These are phyloP conservation scores for Ilyonectria mors-panacis DNA, from an alignment of 2,329 filamentous ascomycete genomes.

Conservation along the genomic window DNA sequence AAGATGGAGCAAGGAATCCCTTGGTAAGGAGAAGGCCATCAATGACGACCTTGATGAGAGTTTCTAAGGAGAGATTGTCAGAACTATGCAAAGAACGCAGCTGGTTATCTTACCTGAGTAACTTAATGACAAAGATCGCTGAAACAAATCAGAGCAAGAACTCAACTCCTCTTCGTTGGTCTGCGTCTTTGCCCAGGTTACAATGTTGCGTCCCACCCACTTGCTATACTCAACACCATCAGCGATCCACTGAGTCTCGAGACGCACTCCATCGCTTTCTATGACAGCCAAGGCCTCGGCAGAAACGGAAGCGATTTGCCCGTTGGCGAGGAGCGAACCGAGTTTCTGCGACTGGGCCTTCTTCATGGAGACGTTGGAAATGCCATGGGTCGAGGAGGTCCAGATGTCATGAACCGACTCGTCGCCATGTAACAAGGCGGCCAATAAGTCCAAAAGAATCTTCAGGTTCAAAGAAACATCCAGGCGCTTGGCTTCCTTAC, in stretches of 20 bases:
- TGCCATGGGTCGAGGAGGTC: constrained; percentile 48
- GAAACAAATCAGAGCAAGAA: constrained; percentile 63
- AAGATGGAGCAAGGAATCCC: constrained; percentile 45
- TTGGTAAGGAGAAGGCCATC: constrained; percentile 56
- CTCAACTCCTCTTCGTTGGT: constrained; percentile 56
- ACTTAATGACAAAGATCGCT: constrained; percentile 78
- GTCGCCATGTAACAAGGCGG: constrained; percentile 57
- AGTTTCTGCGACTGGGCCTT: constrained; percentile 56
- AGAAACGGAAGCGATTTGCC: constrained; percentile 64
- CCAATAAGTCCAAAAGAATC: constrained; percentile 62
- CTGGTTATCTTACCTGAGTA: constrained; percentile 72
- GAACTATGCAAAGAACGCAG: background rate
- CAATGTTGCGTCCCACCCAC: constrained; percentile 81
- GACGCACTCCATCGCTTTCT: constrained; percentile 51
- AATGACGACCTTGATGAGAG: constrained; percentile 55
- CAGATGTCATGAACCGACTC: constrained; percentile 57
- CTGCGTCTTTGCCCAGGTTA: constrained; percentile 56
- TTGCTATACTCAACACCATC: constrained; percentile 74
- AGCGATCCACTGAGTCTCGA: constrained; percentile 70
- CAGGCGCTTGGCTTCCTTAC: constrained; percentile 56
- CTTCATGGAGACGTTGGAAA: constrained; percentile 45
- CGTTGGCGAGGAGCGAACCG: constrained; percentile 62
- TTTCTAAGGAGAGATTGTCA: constrained; percentile 53
- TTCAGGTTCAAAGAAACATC: constrained; percentile 61
- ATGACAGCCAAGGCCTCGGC: constrained; percentile 70